Evolutionary conservation across 257 asterid species (phyloP).

Genomic region (Scutellaria barbata): DNA sequence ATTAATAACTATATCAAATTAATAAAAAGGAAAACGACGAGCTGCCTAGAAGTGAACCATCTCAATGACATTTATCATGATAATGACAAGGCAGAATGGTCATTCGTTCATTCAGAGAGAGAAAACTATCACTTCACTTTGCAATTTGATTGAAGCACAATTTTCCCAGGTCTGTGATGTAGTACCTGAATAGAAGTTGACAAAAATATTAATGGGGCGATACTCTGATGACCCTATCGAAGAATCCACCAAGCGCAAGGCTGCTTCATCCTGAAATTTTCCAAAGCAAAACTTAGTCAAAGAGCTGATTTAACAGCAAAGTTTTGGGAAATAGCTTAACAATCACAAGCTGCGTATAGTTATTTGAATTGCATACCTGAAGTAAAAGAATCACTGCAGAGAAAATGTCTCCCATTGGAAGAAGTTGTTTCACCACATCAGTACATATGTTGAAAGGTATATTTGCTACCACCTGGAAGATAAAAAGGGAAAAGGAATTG

Average conservation of each 20-base stretch:
- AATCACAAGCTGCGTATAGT: too few relatives aligned
- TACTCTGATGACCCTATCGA: constrained; percentile 66
- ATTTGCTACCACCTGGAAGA: constrained; percentile 84
- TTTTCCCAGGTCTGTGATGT: too few relatives aligned
- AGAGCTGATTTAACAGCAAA: constrained; percentile 2
- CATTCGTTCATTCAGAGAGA: too few relatives aligned
- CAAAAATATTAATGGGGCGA: constrained; percentile 87
- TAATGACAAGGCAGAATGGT: too few relatives aligned
- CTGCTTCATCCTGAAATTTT: constrained; percentile 84
- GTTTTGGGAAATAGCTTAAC: too few relatives aligned
- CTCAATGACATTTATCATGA: too few relatives aligned
- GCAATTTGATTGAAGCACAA: too few relatives aligned
- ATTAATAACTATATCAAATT: background rate
- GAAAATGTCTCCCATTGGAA: constrained; percentile 99
- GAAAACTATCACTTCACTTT: too few relatives aligned
- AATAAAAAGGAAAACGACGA: too few relatives aligned
- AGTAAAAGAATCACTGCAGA: constrained; percentile 84
- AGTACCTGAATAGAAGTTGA: constrained; percentile 85
- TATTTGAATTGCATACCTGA: too few relatives aligned
- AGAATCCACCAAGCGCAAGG: constrained; percentile 81
- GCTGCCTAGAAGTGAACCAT: too few relatives aligned
- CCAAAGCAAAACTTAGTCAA: constrained; percentile 10
- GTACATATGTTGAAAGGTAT: constrained; percentile 95
- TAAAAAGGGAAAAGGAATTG: background rate
- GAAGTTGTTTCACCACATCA: constrained; percentile 85